Evolutionary conservation across 2,329 filamentous ascomycete genomes (phyloP), one percentile per base, ranked within the genome.

Genomic region (Botrytis aclada): DNA sequence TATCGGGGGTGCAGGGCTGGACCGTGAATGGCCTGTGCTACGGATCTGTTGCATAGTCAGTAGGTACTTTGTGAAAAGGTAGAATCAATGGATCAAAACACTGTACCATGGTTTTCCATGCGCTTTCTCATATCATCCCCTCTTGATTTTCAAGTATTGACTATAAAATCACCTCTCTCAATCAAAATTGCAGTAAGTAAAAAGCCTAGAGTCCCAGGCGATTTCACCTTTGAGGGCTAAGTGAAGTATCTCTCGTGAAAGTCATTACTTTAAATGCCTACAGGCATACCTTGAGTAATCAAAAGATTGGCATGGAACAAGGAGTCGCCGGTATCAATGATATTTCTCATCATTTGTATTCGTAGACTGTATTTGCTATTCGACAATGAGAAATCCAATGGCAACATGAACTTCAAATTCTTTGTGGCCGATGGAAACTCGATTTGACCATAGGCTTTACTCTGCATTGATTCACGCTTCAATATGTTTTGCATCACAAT

Each of bases 81-180:
- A 16, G 41, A 16, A 41, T 34, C 2, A 22, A 32, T 34, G 22
- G 1, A 20, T 20, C 37, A 63, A 29, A 18, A 64, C 4, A 62
- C 9, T 1, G 7, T 25, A 7, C 0, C 4, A 9, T 10, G 6
- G 22, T 16, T 3, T 25, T 8, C 0, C 3, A 43, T 22, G 9
- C 18, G 10, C 7, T 29, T 64, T 32, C n/a, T 32, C 2, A 34
- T 32, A 22, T 45, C 0, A 7, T 16, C 43, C 18, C 14, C 25
- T 2, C 2, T n/a, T n/a, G 10, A 6, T 51, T 14, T n/a, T 51
- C 25, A n/a, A 1, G 4, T 14, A 2, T 25, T 0, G 4, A 25
- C 5, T 18, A 37, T n/a, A 6, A 25, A 39, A 66, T 37, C 18
- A 51, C 14, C 22, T 51, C 43, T 0, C 1, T 37, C 43, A 20